Evolutionary conservation across 768 basidiomycete genomes (phyloP), one percentile per base, ranked within the genome.

Genomic region (Tylopilus plumbeoviolaceoides): DNA sequence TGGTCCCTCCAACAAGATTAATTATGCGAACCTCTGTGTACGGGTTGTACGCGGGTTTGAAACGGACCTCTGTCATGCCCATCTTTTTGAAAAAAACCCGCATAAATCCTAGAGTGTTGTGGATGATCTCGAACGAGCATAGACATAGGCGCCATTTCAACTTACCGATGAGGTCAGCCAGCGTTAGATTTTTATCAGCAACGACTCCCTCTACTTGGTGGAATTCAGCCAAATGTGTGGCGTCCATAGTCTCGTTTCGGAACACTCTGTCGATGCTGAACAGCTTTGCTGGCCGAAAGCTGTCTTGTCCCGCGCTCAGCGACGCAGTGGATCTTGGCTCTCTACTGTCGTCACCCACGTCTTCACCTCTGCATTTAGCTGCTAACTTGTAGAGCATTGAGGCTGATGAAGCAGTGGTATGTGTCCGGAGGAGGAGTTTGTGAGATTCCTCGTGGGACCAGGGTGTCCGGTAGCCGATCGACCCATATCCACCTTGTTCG

Each of bases 181-280:
- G 75, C 1, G 95, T 98, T 54, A 99, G 73, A 46, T 85, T 84
- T 59, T 85, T 83, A 71, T 99, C 97, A 10, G 97, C 97, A 25
- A 99, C 93, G 43, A 99, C 97, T 47, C 97, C 97, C 70, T 99
- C 97, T n/a, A 99, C 97, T 72, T 99, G 97, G 68, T 98, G 95
- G 78, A 99, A 99, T 72, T 99, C 97, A 5, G 97, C 97, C 57
- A 99, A 65, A 77, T 99, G 97, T 17, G 97, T 99, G 42, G 94
- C 94, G 70, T 99, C 97, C 80, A 91, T 91, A 0, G 97, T 91
- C 72, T 99, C 97, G 63, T 99, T 99, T 67, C 97, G 79, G 85
- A 98, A 99, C 20, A 99, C 97, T 42, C 97, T 80, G 70, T 99
- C 97, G 59, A 99, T 98, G 60, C 90, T 93, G 81, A 98, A 99